Percentiles rank a stretch among this genome's conserved stretches.
Conservation (phyloP, 2,329 filamentous ascomycete species). For the Botrytis deweyae region DNA sequence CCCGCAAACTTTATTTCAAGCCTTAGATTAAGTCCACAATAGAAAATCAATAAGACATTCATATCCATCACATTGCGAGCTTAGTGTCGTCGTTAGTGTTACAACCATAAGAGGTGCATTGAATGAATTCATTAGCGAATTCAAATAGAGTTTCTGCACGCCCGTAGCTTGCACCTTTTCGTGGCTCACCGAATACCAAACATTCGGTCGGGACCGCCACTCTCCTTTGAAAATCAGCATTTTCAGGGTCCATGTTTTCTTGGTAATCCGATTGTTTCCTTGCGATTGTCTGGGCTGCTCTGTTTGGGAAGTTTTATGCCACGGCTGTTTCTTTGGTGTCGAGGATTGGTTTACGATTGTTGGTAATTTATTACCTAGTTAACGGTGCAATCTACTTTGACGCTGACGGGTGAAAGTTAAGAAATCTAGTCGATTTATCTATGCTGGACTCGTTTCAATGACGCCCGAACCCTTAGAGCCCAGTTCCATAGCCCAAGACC, state of each 20-base stretch:
- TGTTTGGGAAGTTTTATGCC: background rate
- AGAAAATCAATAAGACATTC: background rate
- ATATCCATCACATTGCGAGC: background rate
- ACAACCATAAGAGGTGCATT: background rate
- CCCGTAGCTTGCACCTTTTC: background rate
- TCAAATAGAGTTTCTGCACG: slow-evolving; percentile 10
- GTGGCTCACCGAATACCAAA: background rate
- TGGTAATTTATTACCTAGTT: background rate
- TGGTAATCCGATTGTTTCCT: background rate
- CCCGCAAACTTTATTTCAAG: slow-evolving; percentile 2
- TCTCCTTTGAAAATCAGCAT: background rate
- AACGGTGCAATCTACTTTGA: background rate
- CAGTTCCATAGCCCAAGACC: background rate
- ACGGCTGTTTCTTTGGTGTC: background rate
- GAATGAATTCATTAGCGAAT: background rate
- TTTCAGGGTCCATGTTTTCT: background rate
- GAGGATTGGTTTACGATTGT: background rate
- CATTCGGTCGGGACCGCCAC: background rate
- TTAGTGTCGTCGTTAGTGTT: background rate
- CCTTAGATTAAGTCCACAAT: background rate
- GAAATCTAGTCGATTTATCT: background rate
- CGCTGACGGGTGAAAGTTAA: background rate
- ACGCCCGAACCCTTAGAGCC: background rate
- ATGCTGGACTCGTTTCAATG: background rate
- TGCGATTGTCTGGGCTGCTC: background rate